phyloP scores from a whole-genome alignment of 1,139 yeast species.

The Kazachstania sp. region DNA sequence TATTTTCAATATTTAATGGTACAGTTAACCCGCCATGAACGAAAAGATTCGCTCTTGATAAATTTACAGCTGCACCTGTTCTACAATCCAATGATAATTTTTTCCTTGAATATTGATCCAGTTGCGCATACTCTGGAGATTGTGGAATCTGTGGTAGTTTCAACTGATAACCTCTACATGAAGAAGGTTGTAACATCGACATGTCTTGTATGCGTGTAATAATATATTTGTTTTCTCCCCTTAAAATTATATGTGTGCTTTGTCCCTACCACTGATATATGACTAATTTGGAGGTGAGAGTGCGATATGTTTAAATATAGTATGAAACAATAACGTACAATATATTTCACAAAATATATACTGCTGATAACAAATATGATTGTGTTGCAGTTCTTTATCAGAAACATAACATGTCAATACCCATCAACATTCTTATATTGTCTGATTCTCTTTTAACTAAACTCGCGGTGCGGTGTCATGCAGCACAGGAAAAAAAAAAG shows the following conservation, averaged over 20 bases:
- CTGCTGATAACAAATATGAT: no score
- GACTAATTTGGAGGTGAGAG: no score
- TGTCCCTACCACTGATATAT: no score
- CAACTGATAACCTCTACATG: constrained; percentile 29
- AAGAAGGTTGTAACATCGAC: constrained; percentile 34
- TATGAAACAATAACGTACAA: no score
- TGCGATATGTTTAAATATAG: no score
- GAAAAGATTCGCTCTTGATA: constrained; percentile 53
- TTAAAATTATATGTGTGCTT: neutral
- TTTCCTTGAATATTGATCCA: constrained; percentile 19
- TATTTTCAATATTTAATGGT: constrained; percentile 42
- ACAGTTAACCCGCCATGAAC: constrained; percentile 59
- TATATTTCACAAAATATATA: no score
- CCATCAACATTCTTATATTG: no score
- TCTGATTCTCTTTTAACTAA: no score
- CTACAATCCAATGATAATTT: constrained; percentile 41
- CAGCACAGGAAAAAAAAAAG: no score
- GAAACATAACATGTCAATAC: no score
- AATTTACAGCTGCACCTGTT: constrained; percentile 57
- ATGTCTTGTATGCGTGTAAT: constrained; percentile 8
- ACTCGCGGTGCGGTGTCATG: no score
- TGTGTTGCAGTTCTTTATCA: no score
- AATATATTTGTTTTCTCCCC: neutral
- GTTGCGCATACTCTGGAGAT: neutral
- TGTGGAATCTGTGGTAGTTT: constrained; percentile 24